phyloP scores from a whole-genome alignment of 2,329 filamentous ascomycete species.

The Venturia effusa region DNA sequence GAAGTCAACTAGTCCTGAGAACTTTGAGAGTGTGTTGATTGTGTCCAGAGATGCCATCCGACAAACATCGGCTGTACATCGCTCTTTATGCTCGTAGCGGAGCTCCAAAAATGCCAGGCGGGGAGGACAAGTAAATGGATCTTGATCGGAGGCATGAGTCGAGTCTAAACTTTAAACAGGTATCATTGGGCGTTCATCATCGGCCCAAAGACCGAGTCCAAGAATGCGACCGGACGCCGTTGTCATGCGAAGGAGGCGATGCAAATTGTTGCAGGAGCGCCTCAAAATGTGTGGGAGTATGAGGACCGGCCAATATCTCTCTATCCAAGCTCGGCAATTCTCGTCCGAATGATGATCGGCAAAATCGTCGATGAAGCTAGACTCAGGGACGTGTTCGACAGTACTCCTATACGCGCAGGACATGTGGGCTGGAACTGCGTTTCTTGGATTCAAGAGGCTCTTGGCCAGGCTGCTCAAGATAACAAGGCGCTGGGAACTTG shows the following conservation, averaged over 20 bases:
- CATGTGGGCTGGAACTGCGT: neutral
- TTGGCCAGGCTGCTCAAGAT: neutral
- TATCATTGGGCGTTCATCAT: neutral
- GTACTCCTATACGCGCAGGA: too few relatives aligned
- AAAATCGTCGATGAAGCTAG: too few relatives aligned
- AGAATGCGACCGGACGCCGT: neutral
- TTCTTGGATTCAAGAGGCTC: neutral
- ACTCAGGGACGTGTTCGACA: too few relatives aligned
- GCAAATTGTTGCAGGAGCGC: neutral
- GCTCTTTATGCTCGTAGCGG: neutral
- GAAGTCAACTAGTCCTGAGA: too few relatives aligned
- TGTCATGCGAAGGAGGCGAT: neutral
- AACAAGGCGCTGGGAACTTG: conserved; percentile 16
- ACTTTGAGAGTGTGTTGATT: too few relatives aligned
- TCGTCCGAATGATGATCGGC: too few relatives aligned
- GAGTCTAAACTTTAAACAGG: neutral
- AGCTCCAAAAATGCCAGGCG: neutral
- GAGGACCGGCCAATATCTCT: neutral
- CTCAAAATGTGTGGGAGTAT: neutral
- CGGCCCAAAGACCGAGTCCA: neutral
- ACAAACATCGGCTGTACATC: neutral
- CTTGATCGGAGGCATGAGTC: neutral
- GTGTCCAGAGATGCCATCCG: neutral
- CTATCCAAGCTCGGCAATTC: too few relatives aligned
- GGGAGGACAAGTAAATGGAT: neutral